Percentiles rank a stretch among this genome's conserved stretches.
Conservation (phyloP, 345 rosid genomes). For the Brassica incana region DNA sequence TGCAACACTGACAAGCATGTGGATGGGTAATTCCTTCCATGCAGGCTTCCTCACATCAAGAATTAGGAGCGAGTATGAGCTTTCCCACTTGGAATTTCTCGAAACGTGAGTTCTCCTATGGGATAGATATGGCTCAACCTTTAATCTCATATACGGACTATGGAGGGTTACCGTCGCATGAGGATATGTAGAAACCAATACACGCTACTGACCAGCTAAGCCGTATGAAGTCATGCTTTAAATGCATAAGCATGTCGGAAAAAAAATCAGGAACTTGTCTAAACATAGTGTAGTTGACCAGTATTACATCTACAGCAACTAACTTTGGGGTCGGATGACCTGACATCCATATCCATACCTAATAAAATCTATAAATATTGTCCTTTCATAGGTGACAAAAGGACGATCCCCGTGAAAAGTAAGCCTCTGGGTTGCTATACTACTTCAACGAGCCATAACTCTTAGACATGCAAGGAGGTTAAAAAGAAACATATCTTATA, state of each 20-base stretch:
- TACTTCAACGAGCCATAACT: not conserved
- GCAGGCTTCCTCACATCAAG: not conserved
- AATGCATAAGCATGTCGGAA: not conserved
- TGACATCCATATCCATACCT: not conserved
- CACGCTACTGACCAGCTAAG: not conserved
- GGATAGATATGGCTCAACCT: not conserved
- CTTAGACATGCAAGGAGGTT: not conserved
- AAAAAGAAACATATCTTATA: not conserved
- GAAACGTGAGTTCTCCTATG: not conserved
- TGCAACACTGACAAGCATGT: not conserved
- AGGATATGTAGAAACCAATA: not conserved
- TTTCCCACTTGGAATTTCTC: not conserved
- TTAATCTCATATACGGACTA: not conserved
- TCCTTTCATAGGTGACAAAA: not conserved
- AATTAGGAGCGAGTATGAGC: not conserved
- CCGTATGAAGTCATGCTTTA: not conserved
- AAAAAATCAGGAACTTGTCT: not conserved
- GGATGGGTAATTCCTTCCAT: not conserved
- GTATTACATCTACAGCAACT: not conserved
- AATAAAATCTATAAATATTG: not conserved
- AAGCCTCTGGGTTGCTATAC: not conserved
- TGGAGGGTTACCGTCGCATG: not conserved
- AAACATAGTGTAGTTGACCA: not conserved
- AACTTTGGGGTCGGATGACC: not conserved
- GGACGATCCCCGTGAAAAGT: not conserved